phyloP scores from a whole-genome alignment of 108 stramenopile species.

The Cyclotella kingstonii region DNA sequence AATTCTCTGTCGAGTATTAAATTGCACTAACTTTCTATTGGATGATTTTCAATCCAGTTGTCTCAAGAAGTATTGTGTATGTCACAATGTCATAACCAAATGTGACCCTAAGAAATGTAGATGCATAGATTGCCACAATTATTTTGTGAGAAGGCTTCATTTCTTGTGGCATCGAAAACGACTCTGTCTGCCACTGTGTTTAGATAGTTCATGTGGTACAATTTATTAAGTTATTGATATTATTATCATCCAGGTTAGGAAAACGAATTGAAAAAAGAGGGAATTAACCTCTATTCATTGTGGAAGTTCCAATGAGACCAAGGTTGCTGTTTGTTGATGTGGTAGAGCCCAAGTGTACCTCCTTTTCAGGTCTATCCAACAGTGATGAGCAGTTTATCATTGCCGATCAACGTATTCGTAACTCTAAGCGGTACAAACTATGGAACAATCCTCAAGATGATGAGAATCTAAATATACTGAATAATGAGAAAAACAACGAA shows the following conservation, averaged over 20 bases:
- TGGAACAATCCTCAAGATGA: neutral
- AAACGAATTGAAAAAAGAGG: neutral
- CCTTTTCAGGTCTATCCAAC: neutral
- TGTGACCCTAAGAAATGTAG: conserved; percentile 41
- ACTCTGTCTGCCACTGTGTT: too few species aligned
- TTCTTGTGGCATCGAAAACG: too few species aligned
- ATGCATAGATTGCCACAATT: conserved; percentile 46
- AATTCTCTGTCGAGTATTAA: neutral
- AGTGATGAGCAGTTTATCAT: neutral
- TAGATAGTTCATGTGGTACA: too few species aligned
- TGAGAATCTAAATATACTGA: neutral
- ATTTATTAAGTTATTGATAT: too few species aligned
- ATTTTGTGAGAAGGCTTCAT: too few species aligned
- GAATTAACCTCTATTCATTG: neutral
- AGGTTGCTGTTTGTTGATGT: neutral
- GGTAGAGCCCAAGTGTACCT: neutral
- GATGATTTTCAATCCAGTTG: conserved; percentile 44
- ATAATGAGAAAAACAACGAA: neutral
- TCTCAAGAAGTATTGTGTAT: conserved; percentile 70
- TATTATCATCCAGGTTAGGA: neutral
- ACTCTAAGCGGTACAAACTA: neutral
- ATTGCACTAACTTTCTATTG: neutral
- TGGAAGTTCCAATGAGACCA: neutral
- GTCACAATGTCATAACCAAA: conserved; percentile 31
- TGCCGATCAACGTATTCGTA: neutral